Evolutionary conservation across 2,329 filamentous ascomycete species (phyloP).

Genomic region (Erysiphe neolycopersici): DNA sequence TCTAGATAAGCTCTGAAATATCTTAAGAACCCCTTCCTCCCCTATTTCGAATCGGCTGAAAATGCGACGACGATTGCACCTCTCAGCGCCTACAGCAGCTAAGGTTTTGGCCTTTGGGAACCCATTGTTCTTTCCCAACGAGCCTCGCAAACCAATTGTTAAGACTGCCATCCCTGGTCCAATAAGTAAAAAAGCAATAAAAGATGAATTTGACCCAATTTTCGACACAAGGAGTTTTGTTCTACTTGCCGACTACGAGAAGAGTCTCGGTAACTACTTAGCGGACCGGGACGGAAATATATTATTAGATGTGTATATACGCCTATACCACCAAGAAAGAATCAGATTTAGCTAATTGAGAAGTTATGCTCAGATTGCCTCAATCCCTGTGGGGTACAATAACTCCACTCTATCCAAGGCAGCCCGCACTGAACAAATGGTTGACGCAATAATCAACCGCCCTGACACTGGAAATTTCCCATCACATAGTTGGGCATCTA

Average conservation of each 20-base stretch:
- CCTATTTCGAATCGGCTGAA: too few relatives aligned
- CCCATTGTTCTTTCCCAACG: conserved; percentile 11
- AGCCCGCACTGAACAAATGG: conserved; percentile 44
- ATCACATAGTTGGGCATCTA: conserved; percentile 44
- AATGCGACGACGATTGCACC: too few relatives aligned
- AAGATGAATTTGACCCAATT: conserved; percentile 18
- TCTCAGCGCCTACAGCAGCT: too few relatives aligned
- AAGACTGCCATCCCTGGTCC: conserved; percentile 17
- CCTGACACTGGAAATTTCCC: conserved; percentile 64
- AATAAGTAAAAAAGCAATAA: conserved; percentile 15
- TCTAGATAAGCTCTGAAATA: too few relatives aligned
- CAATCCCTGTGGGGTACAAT: conserved; percentile 64
- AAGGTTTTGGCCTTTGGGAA: background rate
- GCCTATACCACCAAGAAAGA: background rate
- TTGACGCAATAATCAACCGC: conserved; percentile 46
- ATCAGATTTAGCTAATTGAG: conserved; percentile 3
- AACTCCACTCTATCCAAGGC: conserved; percentile 40
- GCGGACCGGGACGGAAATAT: conserved; percentile 24
- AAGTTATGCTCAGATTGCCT: conserved; percentile 57
- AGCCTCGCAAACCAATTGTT: conserved; percentile 11
- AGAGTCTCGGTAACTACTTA: conserved; percentile 26
- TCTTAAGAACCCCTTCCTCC: too few relatives aligned
- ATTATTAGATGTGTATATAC: conserved; percentile 21
- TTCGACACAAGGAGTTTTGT: conserved; percentile 26
- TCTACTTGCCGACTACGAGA: conserved; percentile 25